Evolutionary conservation across 2,329 filamentous ascomycete species (phyloP).

Genomic region (Aspergillus ustus): DNA sequence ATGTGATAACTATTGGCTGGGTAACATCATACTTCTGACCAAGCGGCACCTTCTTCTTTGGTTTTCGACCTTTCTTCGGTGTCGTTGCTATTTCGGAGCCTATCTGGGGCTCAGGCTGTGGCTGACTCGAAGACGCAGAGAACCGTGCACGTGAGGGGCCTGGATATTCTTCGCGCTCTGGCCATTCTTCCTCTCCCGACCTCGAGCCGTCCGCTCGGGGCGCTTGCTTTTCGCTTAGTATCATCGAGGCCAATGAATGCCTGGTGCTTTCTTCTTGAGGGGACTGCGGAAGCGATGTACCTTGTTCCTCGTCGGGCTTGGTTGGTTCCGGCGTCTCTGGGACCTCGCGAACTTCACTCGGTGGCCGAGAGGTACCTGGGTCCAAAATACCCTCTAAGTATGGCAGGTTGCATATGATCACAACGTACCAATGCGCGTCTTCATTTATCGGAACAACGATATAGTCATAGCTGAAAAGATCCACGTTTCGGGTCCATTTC

Average conservation of each 20-base stretch:
- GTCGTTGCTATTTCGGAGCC: constrained; percentile 21
- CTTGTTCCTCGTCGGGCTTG: background rate
- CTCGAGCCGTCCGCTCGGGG: constrained; percentile 2
- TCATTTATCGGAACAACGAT: constrained; percentile 93
- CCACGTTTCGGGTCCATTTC: constrained; percentile 83
- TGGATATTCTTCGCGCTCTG: constrained; percentile 36
- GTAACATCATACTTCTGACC: constrained; percentile 52
- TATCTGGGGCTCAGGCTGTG: constrained; percentile 16
- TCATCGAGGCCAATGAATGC: constrained; percentile 36
- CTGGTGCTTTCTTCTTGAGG: constrained; percentile 31
- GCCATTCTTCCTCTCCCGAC: constrained; percentile 30
- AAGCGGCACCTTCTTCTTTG: constrained; percentile 33
- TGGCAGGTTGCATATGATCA: constrained; percentile 88
- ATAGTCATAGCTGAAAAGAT: constrained; percentile 85
- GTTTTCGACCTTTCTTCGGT: constrained; percentile 23
- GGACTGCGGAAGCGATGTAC: constrained; percentile 8
- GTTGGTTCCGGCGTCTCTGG: constrained; percentile 33
- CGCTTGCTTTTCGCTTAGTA: constrained; percentile 28
- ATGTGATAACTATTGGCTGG: constrained; percentile 75
- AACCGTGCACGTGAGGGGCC: constrained; percentile 22
- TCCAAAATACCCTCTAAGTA: constrained; percentile 53
- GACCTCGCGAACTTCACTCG: constrained; percentile 32
- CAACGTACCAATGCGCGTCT: constrained; percentile 86
- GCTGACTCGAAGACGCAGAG: constrained; percentile 19
- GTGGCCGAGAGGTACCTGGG: constrained; percentile 17